A percentile compares a stretch with the other conserved stretches of the same genome.
Conservation (phyloP, 2,329 filamentous ascomycete genomes). For the Juglanconis oblonga region DNA sequence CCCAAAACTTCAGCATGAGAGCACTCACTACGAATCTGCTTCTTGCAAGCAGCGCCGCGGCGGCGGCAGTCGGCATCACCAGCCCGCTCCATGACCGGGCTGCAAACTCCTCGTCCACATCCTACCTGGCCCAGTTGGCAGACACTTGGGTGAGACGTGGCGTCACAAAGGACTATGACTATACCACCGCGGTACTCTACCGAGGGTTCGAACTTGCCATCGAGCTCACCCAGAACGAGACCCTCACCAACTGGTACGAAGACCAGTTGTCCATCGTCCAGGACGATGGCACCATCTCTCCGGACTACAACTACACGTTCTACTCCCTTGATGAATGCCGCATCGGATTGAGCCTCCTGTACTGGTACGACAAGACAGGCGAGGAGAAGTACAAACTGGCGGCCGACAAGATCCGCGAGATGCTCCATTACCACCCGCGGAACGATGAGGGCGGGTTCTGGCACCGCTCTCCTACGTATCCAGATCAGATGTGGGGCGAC, state of each 20-base stretch:
- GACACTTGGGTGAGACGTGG: slow-evolving; percentile 33
- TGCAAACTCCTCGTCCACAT: slow-evolving; percentile 71
- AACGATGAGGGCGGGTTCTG: slow-evolving; percentile 41
- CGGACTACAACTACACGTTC: slow-evolving; percentile 35
- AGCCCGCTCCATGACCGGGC: slow-evolving; percentile 62
- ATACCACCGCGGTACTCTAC: slow-evolving; percentile 35
- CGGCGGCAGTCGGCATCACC: slow-evolving; percentile 54
- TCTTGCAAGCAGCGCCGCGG: slow-evolving; percentile 45
- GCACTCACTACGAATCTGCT: not conserved
- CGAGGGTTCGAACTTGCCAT: slow-evolving; percentile 37
- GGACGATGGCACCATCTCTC: slow-evolving; percentile 33
- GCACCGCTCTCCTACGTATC: slow-evolving; percentile 37
- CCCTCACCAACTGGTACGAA: slow-evolving; percentile 33
- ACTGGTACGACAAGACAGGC: slow-evolving; percentile 33
- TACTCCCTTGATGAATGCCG: slow-evolving; percentile 40
- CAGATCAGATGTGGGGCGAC: slow-evolving; percentile 44
- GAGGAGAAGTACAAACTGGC: slow-evolving; percentile 37
- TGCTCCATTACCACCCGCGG: slow-evolving; percentile 37
- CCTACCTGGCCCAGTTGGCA: slow-evolving; percentile 30
- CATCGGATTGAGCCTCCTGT: slow-evolving; percentile 37
- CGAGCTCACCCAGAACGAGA: slow-evolving; percentile 31
- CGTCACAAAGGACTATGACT: slow-evolving; percentile 29
- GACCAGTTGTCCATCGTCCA: slow-evolving; percentile 35
- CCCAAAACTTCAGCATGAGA: not conserved
- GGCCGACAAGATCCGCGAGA: slow-evolving; percentile 33